Percentiles rank a stretch among this genome's conserved stretches.
Conservation (phyloP, 2,329 filamentous ascomycete genomes). For the Ascochyta fabae region DNA sequence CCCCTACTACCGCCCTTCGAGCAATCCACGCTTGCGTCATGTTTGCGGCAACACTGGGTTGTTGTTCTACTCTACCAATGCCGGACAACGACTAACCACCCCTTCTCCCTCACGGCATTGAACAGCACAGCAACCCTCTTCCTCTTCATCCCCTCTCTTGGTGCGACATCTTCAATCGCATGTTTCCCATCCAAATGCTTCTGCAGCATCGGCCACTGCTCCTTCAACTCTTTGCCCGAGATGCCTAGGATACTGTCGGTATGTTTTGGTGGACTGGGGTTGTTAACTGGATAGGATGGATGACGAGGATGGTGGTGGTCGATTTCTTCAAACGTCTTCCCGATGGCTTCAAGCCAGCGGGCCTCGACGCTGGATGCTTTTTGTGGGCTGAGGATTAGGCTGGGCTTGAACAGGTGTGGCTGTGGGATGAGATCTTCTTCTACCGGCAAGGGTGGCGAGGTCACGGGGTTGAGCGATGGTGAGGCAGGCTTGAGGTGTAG, state of each 20-base stretch:
- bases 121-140: slow-evolving; percentile 66
- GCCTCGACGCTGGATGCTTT: slow-evolving; percentile 80
- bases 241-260: slow-evolving; percentile 25
- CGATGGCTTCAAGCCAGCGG: slow-evolving; percentile 64
- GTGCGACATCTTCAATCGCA: slow-evolving; percentile 82
- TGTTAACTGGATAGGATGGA: slow-evolving; percentile 19
- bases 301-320: slow-evolving; percentile 44
- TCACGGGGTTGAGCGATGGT: slow-evolving; percentile 26
- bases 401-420: slow-evolving; percentile 36
- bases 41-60: background rate
- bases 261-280: slow-evolving; percentile 32
- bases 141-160: slow-evolving; percentile 85
- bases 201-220: slow-evolving; percentile 74
- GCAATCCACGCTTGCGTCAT: background rate
- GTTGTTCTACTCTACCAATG: slow-evolving; percentile 41
- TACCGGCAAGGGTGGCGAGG: slow-evolving; percentile 27
- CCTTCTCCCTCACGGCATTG: slow-evolving; percentile 71
- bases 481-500: slow-evolving; percentile 44
- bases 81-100: slow-evolving; percentile 58
- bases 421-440: slow-evolving; percentile 24
- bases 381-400: slow-evolving; percentile 73
- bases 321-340: slow-evolving; percentile 38
- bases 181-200: slow-evolving; percentile 89
- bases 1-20: no score
- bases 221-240: slow-evolving; percentile 54